Percentiles rank a stretch among this genome's conserved stretches.
These are phyloP conservation scores for Thraustochytrium striatum DNA, from an alignment of 352 stramenopile genomes.

Conservation along the genomic window DNA sequence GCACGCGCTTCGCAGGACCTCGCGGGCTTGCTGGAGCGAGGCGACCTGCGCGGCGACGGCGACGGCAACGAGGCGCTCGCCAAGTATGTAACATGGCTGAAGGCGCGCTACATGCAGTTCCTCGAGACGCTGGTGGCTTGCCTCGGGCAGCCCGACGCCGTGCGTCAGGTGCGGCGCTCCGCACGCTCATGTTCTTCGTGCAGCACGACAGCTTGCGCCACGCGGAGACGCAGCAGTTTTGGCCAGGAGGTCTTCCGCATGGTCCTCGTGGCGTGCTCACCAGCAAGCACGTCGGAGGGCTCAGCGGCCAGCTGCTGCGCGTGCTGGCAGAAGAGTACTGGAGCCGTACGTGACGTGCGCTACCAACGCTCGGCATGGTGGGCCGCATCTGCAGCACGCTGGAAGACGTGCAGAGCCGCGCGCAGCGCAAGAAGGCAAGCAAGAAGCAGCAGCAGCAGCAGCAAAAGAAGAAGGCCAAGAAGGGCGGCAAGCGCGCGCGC, in stretches of 20 bases:
- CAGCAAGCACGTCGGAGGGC: conserved; percentile 63
- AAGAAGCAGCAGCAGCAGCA: conserved; percentile 61
- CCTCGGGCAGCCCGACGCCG: conserved; percentile 63
- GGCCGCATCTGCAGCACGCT: conserved; percentile 56
- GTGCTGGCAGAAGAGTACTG: conserved; percentile 79
- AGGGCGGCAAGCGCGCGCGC: too few species aligned
- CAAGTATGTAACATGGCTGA: conserved; percentile 75
- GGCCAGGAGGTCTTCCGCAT: conserved; percentile 76
- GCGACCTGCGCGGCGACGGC: conserved; percentile 61
- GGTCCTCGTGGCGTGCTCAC: conserved; percentile 57
- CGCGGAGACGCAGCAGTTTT: conserved; percentile 58
- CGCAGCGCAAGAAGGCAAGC: conserved; percentile 67
- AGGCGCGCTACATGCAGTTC: conserved; percentile 70
- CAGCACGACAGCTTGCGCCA: conserved; percentile 66
- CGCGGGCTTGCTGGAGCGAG: conserved; percentile 73
- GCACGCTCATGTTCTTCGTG: conserved; percentile 81
- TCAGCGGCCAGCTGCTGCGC: conserved; percentile 71
- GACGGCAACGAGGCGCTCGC: conserved; percentile 58
- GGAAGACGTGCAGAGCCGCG: too few species aligned
- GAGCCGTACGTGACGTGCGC: conserved; percentile 74
- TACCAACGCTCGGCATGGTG: conserved; percentile 67
- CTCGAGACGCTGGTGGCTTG: conserved; percentile 74
- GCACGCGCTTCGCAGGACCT: conserved; percentile 71
- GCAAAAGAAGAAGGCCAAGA: conserved; percentile 67
- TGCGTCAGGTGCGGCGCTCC: conserved; percentile 68